Evolutionary conservation across 345 rosid species (phyloP).

Genomic region (Rhodamnia rubescens): DNA sequence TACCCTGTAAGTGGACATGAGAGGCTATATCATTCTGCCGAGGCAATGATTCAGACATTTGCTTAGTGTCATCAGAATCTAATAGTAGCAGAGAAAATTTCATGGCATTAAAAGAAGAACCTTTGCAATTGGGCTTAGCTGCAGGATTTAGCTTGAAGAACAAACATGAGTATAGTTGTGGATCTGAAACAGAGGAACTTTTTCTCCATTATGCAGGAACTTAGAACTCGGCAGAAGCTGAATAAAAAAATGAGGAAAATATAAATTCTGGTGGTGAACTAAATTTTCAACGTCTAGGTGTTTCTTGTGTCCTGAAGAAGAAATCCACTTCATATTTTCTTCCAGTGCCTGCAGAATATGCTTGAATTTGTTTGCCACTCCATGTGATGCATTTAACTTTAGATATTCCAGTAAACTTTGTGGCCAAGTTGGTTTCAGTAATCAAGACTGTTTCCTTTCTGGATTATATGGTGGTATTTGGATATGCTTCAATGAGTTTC

Average conservation of each 20-base stretch:
- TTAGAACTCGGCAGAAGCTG: too few relatives aligned
- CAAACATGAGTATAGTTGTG: background rate
- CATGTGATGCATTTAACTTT: background rate
- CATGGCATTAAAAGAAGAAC: background rate
- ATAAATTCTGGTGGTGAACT: background rate
- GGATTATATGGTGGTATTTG: too few relatives aligned
- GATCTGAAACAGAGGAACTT: background rate
- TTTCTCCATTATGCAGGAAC: background rate
- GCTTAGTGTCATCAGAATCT: background rate
- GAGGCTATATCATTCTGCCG: background rate
- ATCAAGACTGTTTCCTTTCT: too few relatives aligned
- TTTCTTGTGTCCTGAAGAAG: background rate
- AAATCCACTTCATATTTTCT: background rate
- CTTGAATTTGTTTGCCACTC: background rate
- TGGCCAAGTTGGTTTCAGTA: slow-evolving; percentile 16
- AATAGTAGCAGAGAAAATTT: too few relatives aligned
- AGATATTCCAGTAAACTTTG: background rate
- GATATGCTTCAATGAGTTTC: background rate
- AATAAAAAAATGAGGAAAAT: background rate
- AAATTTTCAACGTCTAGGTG: background rate
- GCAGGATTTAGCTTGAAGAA: background rate
- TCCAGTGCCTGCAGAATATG: background rate
- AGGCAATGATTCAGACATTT: background rate
- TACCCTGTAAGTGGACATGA: background rate
- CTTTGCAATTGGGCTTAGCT: background rate